phyloP scores from a whole-genome alignment of 225 moss, liverwort and hornwort genomes.

The Marchantia paleacea region DNA sequence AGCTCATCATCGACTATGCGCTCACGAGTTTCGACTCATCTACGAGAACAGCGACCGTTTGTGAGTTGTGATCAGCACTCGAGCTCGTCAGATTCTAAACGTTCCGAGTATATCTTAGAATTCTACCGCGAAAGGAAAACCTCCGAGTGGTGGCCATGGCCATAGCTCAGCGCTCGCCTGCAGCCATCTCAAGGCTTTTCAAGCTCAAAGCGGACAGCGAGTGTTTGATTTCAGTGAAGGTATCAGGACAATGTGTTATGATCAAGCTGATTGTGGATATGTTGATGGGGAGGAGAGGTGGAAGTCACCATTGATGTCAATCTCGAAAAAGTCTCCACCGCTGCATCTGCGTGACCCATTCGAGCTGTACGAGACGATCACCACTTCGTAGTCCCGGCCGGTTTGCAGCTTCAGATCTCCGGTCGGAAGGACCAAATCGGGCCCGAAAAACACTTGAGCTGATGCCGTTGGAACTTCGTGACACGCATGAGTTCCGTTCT shows the following conservation, averaged over 20 bases:
- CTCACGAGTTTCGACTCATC: no score
- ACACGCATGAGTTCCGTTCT: conserved; percentile 8
- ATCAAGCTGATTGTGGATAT: no score
- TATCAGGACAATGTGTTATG: no score
- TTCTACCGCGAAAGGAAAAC: not conserved
- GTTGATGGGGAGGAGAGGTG: not conserved
- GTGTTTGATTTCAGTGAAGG: no score
- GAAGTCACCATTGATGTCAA: conserved; percentile 19
- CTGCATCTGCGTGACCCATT: conserved; percentile 16
- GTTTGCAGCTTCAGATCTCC: conserved; percentile 17
- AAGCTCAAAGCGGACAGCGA: no score
- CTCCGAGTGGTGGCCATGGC: no score
- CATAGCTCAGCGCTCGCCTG: no score
- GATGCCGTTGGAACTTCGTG: conserved; percentile 6
- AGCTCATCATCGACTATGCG: no score
- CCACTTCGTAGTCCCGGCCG: conserved; percentile 14
- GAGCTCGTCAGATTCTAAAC: not conserved
- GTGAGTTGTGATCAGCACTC: not conserved
- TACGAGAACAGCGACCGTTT: no score
- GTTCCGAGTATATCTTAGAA: not conserved
- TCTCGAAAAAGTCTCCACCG: conserved; percentile 28
- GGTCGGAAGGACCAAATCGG: not conserved
- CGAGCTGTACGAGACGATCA: conserved; percentile 19
- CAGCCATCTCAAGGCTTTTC: no score
- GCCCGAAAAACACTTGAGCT: conserved; percentile 19